A percentile compares a stretch with the other conserved stretches of the same genome.
Conservation (phyloP, 192 early-diverging fungal species). For the Linderina pennispora region DNA sequence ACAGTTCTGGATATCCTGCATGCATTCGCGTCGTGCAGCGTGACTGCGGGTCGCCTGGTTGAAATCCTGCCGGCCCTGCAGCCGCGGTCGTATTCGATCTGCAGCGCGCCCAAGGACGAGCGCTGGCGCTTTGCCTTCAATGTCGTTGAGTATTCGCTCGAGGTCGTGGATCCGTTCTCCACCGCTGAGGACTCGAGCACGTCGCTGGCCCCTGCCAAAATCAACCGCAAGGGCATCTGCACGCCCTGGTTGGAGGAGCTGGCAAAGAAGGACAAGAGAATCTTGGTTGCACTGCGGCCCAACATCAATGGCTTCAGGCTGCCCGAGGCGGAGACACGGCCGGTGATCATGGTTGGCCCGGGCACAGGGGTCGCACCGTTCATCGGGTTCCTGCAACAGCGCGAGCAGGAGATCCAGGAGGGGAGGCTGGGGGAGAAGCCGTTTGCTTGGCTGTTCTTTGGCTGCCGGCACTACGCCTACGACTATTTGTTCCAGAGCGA, state of each 20-base stretch:
- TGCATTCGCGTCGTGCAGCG: slow-evolving; percentile 71
- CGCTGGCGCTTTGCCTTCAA: slow-evolving; percentile 79
- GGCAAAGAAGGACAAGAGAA: slow-evolving; percentile 5
- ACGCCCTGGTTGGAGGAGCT: slow-evolving; percentile 77
- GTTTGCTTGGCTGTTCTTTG: slow-evolving; percentile 67
- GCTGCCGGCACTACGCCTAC: slow-evolving; percentile 60
- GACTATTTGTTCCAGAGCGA: slow-evolving; percentile 70
- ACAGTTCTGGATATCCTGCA: slow-evolving; percentile 74
- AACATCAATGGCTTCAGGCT: slow-evolving; percentile 63
- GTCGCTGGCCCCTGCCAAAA: slow-evolving; percentile 31
- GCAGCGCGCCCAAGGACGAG: slow-evolving; percentile 58
- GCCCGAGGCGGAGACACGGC: slow-evolving; percentile 43
- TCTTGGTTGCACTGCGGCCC: slow-evolving; percentile 53
- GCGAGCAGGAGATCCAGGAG: slow-evolving; percentile 47
- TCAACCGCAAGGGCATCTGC: slow-evolving; percentile 61
- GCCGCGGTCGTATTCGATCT: slow-evolving; percentile 87
- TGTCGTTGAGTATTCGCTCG: slow-evolving; percentile 62
- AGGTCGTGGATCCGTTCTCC: slow-evolving; percentile 28
- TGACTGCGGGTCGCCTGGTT: slow-evolving; percentile 61
- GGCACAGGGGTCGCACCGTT: slow-evolving; percentile 97
- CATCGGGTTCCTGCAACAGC: slow-evolving; percentile 80
- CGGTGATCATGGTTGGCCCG: slow-evolving; percentile 83
- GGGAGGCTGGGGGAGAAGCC: slow-evolving; percentile 13
- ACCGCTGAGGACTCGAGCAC: slow-evolving; percentile 8
- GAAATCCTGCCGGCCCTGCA: slow-evolving; percentile 71